These are phyloP conservation scores for Phytophthora crassamura DNA, from an alignment of 352 stramenopile genomes.

Conservation along the genomic window DNA sequence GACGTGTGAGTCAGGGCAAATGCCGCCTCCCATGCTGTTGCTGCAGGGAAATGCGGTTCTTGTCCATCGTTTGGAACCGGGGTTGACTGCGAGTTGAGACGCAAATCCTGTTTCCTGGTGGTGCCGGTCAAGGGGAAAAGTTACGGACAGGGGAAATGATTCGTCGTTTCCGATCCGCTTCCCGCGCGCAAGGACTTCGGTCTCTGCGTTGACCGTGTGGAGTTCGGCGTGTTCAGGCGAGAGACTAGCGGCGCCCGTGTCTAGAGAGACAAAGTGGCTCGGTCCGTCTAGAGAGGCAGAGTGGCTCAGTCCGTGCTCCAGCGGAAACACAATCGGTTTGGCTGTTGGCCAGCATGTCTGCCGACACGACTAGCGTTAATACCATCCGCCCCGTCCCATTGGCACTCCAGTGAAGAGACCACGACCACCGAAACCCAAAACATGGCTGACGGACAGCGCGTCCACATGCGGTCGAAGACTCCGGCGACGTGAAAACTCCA, in stretches of 20 bases:
- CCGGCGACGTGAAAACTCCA: too few relatives aligned
- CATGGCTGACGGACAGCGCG: too few relatives aligned
- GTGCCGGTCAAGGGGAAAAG: conserved; percentile 1
- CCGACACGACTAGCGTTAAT: background rate
- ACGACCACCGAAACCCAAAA: conserved; percentile 2
- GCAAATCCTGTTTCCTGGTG: conserved; percentile 5
- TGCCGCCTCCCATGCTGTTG: background rate
- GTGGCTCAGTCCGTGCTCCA: too few relatives aligned
- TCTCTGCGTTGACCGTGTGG: background rate
- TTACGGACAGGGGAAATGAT: background rate
- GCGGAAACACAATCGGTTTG: conserved; percentile 8
- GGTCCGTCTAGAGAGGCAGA: too few relatives aligned
- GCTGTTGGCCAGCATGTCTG: conserved; percentile 1
- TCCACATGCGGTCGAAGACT: too few relatives aligned
- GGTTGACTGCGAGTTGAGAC: conserved; percentile 1
- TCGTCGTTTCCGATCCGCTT: background rate
- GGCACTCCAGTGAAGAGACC: background rate
- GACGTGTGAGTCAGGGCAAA: conserved; percentile 8
- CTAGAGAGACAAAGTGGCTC: too few relatives aligned
- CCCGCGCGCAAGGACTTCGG: background rate
- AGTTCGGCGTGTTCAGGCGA: conserved; percentile 1
- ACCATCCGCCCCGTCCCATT: background rate
- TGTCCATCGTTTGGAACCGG: background rate
- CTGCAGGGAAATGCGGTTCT: conserved; percentile 11
- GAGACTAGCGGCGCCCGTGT: background rate